Evolutionary conservation across 129 eudicot genomes (phyloP), one percentile per base, ranked within the genome.

Genomic region (Flaveria robusta): DNA sequence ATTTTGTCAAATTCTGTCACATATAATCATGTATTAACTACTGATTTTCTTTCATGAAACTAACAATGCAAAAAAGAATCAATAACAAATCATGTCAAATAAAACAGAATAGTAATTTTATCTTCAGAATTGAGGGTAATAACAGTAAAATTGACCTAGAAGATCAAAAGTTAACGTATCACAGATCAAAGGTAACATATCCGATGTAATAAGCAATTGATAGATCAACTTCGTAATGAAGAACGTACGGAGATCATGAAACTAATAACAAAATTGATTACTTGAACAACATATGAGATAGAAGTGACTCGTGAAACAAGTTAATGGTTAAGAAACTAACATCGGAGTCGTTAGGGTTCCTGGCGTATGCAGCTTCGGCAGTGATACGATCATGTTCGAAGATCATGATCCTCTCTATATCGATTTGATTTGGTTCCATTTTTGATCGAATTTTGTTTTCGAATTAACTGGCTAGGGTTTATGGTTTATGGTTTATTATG

Each of bases 331-430:
- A 12, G 56, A 64, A 50, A 73, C 76, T 34, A 19, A 92, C 93
- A 51, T 89, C 97, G 59, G 91, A 90, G 29, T 92, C 96, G 66
- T 69, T 45, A 66, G 97, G 96, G 81, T 92, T 86, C 52, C 75
- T 81, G 22, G 78, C 72, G 80, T 92, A 87, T 63, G 83, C 83
- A 18, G 93, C 81, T 81, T 92, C 97, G 16, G 91, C 91, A 5
- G 88, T 76, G 49, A 85, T 70, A 62, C 97, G 96, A 81, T 87
- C 90, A 66, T 92, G 97, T 83, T 92, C 97, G 76, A 82, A 87
- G 79, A 92, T 72, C 63, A 92, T 76, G 27, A 89, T 70, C 11
- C 97, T 85, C 58, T 92, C 97, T 20, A 89, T 18, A 54, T 88
- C 90, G 16, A 42, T 43, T 42, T 81, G 81, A 42, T 24, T 18